Conservation (phyloP, 2,329 filamentous ascomycete genomes). For the Alternaria incomplexa region DNA sequence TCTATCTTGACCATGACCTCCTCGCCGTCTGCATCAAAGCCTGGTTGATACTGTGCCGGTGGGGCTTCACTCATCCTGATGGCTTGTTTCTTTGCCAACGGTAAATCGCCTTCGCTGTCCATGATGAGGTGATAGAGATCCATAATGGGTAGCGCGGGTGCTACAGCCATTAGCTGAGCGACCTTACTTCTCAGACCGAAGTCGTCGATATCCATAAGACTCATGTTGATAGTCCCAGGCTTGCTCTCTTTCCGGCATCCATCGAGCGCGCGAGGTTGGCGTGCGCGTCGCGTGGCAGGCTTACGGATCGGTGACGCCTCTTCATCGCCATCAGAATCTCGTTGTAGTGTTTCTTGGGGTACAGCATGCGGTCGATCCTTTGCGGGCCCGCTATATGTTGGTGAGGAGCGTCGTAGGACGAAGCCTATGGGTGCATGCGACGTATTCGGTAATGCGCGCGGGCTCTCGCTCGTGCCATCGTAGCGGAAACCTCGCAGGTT, state of each 20-base stretch:
- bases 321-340: neutral
- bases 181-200: conserved; percentile 19
- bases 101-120: conserved; percentile 13
- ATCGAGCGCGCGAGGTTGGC: neutral
- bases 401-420: neutral
- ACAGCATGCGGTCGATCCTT: neutral
- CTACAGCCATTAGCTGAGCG: conserved; percentile 24
- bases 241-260: neutral
- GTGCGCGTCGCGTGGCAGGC: neutral
- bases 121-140: conserved; percentile 24
- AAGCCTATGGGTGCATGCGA: neutral
- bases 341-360: neutral
- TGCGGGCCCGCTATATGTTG: neutral
- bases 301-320: neutral
- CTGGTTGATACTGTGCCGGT: neutral
- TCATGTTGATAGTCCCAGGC: neutral
- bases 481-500: neutral
- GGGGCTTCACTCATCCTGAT: conserved; percentile 2
- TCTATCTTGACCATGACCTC: conserved; percentile 26
- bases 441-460: neutral
- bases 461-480: neutral
- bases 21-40: neutral
- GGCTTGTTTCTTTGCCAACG: conserved; percentile 4
- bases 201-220: conserved; percentile 21
- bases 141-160: conserved; percentile 18